Conservation (phyloP, 1,139 yeast species). For the Magnusiomyces ingens region DNA sequence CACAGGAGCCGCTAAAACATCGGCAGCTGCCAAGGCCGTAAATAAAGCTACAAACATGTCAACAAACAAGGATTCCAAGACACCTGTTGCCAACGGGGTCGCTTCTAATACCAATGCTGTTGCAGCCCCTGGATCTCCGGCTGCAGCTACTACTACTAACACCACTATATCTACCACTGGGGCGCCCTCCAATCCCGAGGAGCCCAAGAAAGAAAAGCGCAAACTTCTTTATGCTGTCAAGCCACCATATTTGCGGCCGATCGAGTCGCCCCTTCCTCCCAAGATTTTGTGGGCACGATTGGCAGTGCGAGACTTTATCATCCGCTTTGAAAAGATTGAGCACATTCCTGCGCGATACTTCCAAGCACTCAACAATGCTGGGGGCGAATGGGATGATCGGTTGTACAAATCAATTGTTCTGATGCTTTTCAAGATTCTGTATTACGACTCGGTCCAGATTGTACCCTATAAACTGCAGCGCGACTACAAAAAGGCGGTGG, state of each 20-base stretch:
- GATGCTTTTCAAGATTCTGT: slow-evolving; percentile 28
- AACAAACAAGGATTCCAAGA: not conserved
- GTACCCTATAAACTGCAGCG: slow-evolving; percentile 18
- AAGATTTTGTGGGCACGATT: slow-evolving; percentile 25
- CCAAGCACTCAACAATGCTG: slow-evolving; percentile 32
- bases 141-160: not conserved
- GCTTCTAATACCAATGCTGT: not conserved
- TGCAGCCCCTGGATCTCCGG: not conserved
- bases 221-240: slow-evolving; percentile 15
- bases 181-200: too few species aligned
- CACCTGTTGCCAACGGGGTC: too few species aligned
- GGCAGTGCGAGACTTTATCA: slow-evolving; percentile 26
- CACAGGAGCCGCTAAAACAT: slow-evolving; percentile 1
- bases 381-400: slow-evolving; percentile 33
- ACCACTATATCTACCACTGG: not conserved
- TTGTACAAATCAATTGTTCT: slow-evolving; percentile 33
- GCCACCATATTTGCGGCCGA: slow-evolving; percentile 24
- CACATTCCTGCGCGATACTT: slow-evolving; percentile 32
- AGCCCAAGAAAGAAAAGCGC: not conserved
- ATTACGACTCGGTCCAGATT: slow-evolving; percentile 27
- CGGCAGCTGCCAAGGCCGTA: not conserved
- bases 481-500: slow-evolving; percentile 26
- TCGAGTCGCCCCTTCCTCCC: slow-evolving; percentile 23
- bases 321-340: slow-evolving; percentile 32
- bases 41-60: not conserved